Base-by-base conservation (phyloP, 306 rosid genomes). In the Clitoria ternatea region DNA sequence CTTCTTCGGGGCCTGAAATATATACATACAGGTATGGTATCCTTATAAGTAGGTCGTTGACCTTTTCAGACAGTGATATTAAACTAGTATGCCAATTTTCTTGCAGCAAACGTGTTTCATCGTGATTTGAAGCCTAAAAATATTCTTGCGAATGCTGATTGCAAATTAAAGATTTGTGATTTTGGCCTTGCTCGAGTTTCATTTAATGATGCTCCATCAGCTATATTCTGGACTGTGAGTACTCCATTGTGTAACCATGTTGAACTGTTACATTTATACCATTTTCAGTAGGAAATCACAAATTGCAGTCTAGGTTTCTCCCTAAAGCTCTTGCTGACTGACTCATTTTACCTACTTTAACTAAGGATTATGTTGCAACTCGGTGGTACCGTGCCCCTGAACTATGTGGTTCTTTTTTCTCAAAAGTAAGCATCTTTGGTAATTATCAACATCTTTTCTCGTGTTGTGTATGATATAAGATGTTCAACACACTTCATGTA, bases 321-420 rank as follows among this genome's bases (percentile, higher is more conserved):
- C 61, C 32, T 70, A 17, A 85, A 45, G 62, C 5, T 12, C 45
- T 44, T 54, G 22, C 81, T 78, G 50, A 84, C 81, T 78, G 50
- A 84, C 71, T 72, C 15, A 59, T 6, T 36, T 77, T 70, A 49
- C 67, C 54, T 74, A 36, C 69, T 81, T 29, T 70, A 39, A 5
- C 80, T 54, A 70, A 95, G 99, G 99, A 95, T 76, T 95, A 95
- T 74, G 99, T 95, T 80, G 99, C 99, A 66, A 95, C 99, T 44
- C 86, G 99, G 56, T 95, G 99, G 99, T 95, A 95, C 72, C 96
- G 97, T 52, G 99, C 99, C 63, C 99, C 97, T 36, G 99, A 95
- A 61, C 83, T 95, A 53, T 95, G 99, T 27, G 97, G 99, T 47
- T 95, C 97, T 12, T 95, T 95, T 85, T 95, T 95, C 86, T 95